phyloP scores from a whole-genome alignment of 306 rosid species.

The Cercis canadensis region DNA sequence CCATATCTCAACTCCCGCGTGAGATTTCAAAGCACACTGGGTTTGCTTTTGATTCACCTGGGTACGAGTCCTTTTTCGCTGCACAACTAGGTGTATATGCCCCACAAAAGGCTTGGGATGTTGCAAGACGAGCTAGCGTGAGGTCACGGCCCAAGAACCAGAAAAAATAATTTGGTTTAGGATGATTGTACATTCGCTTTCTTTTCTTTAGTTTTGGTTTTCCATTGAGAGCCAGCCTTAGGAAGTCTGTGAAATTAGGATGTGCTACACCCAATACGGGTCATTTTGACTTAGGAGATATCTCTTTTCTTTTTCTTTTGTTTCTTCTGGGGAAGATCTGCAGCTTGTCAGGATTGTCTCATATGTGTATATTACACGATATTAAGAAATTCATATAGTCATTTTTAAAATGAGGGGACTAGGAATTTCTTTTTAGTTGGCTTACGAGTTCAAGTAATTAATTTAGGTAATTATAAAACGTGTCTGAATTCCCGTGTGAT shows the following conservation, averaged over 20 bases:
- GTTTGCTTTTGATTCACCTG: conserved; percentile 94
- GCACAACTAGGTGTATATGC: conserved; percentile 76
- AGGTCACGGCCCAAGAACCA: conserved; percentile 56
- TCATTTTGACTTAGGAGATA: conserved; percentile 35
- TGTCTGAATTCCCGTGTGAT: no score
- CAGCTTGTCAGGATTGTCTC: conserved; percentile 6
- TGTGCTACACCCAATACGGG: conserved; percentile 47
- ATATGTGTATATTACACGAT: conserved; percentile 25
- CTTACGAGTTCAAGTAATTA: no score
- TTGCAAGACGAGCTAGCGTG: conserved; percentile 94
- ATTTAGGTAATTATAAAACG: no score
- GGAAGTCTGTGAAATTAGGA: conserved; percentile 61
- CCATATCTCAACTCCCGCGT: conserved; percentile 82
- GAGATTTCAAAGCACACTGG: conserved; percentile 87
- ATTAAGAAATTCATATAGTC: neutral
- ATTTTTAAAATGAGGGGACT: neutral
- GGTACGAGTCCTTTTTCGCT: conserved; percentile 93
- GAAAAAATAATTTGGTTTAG: conserved; percentile 53
- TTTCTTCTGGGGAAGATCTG: conserved; percentile 1
- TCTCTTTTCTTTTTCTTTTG: neutral
- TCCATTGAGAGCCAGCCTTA: conserved; percentile 48
- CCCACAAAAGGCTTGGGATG: conserved; percentile 98
- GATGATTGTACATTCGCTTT: conserved; percentile 54
- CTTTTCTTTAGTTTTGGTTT: conserved; percentile 36
- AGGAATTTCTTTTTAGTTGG: neutral